Base-by-base conservation (phyloP, 1,139 yeast genomes). In the Magnusiomyces ingens region DNA sequence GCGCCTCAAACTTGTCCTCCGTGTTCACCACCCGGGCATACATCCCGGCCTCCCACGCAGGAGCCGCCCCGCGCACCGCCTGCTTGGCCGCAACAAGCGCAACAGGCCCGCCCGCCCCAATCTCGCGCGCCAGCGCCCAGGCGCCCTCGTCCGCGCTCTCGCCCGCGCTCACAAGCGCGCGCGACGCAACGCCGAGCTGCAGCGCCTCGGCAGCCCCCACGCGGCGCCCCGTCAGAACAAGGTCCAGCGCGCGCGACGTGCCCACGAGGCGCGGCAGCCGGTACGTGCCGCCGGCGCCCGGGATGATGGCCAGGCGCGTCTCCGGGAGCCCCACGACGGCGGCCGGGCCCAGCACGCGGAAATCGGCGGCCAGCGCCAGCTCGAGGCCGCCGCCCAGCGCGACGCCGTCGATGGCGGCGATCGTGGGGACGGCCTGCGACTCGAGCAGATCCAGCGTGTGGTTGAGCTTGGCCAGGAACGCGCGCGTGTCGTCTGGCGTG, bases 361-460 rank as follows among this genome's bases (percentile, higher is more conserved):
- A 60, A 49, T 66, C 69, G 8, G 68, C 61, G 15, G 64, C 49
- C 50, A 66, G 56, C 1, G 69, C 68, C 11, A 66, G 55, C 52
- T 66, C 69, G 5, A 64, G 58, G 1, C 69, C 69, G 11, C 69
- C 69, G 8, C 69, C 69, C 1, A 66, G 59, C n/a, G 69, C 69
- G n/a, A 60, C 52, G 13, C 68, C 69, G 50, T 65, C 63, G 21
- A 66, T 57, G 4, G 67, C 62, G 4, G 68, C 45, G 36, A 66
- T 62, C 15, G 69, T 65, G n/a, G 69, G 69, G 48, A 66, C 62
- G n/a, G 56, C 57, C 48, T 67, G 62, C 13, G 48, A 45, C 45
- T 64, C 64, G 29, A 67, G 55, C 41, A 59, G 52, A 36, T 59
- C 60, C 36, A 67, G 58, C 1, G 68, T 64, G 49, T 55, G 48